Conservation (phyloP, 1,139 yeast genomes). For the Pneumocystis oryctolagi region DNA sequence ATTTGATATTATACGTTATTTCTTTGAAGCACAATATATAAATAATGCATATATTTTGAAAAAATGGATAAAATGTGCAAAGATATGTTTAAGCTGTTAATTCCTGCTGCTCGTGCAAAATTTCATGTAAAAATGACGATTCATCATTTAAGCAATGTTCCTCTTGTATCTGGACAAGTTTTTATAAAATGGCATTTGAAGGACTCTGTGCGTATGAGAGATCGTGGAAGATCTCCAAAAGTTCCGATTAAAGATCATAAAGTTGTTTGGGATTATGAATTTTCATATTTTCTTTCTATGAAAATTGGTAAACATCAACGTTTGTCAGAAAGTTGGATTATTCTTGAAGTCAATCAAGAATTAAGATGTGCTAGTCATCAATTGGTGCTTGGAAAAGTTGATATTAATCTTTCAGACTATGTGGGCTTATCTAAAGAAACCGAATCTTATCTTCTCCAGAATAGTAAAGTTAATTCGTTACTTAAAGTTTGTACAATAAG, state of each 20-base stretch:
- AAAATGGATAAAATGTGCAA: background rate
- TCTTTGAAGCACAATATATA: too few relatives aligned
- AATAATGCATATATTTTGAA: background rate
- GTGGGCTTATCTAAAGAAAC: slow-evolving; percentile 41
- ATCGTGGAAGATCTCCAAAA: slow-evolving; percentile 33
- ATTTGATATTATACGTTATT: too few relatives aligned
- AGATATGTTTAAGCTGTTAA: background rate
- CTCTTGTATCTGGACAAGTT: slow-evolving; percentile 60
- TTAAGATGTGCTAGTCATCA: slow-evolving; percentile 22
- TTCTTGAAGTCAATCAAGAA: slow-evolving; percentile 25
- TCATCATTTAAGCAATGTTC: slow-evolving; percentile 63
- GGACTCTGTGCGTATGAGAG: slow-evolving; percentile 30
- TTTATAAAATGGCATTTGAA: slow-evolving; percentile 45
- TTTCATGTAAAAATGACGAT: slow-evolving; percentile 48
- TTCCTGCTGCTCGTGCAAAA: slow-evolving; percentile 26
- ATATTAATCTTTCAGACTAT: slow-evolving; percentile 59
- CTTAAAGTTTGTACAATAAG: slow-evolving; percentile 29
- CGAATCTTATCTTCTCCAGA: slow-evolving; percentile 52
- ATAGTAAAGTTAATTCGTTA: slow-evolving; percentile 71
- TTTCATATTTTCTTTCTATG: slow-evolving; percentile 29
- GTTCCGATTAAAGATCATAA: slow-evolving; percentile 35
- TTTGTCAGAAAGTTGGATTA: slow-evolving; percentile 20
- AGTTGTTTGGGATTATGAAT: slow-evolving; percentile 34
- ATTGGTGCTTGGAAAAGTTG: slow-evolving; percentile 47
- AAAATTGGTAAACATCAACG: slow-evolving; percentile 27